phyloP scores from a whole-genome alignment of 83 land plant genomes.

The Diphasiastrum complanatum region DNA sequence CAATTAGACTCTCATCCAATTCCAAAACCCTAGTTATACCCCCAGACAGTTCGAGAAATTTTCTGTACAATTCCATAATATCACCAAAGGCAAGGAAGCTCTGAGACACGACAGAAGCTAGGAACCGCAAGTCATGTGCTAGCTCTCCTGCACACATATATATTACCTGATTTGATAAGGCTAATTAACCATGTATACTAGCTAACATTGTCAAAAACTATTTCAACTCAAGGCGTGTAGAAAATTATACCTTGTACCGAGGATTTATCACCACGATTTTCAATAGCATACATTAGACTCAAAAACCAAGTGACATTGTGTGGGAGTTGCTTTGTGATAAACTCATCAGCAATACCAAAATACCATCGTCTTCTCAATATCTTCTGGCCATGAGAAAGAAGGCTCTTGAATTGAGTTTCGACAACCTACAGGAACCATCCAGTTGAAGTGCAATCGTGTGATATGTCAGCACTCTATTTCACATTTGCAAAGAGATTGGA shows the following conservation, averaged over 20 bases:
- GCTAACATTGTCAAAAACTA: not conserved
- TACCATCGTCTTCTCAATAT: conserved; percentile 77
- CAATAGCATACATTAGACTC: conserved; percentile 88
- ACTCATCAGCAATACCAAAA: conserved; percentile 88
- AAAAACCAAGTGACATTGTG: conserved; percentile 97
- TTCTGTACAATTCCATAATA: conserved; percentile 80
- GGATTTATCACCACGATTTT: conserved; percentile 76
- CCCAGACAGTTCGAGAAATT: conserved; percentile 87
- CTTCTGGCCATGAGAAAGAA: conserved; percentile 61
- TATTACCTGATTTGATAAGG: not conserved
- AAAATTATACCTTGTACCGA: conserved; percentile 67
- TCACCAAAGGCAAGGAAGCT: conserved; percentile 99
- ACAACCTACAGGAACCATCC: conserved; percentile 53
- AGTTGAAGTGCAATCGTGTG: too few relatives aligned
- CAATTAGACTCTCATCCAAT: conserved; percentile 74
- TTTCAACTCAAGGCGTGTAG: not conserved
- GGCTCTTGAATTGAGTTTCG: conserved; percentile 58
- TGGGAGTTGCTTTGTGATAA: conserved; percentile 92
- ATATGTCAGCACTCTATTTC: too few relatives aligned
- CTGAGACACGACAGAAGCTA: conserved; percentile 98
- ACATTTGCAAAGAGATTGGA: too few relatives aligned
- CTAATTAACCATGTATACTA: not conserved
- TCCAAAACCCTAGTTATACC: conserved; percentile 83
- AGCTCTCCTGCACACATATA: conserved; percentile 57
- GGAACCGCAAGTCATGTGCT: conserved; percentile 91